Conservation (phyloP, 768 basidiomycete species). For the Rhizopogon vulgaris region DNA sequence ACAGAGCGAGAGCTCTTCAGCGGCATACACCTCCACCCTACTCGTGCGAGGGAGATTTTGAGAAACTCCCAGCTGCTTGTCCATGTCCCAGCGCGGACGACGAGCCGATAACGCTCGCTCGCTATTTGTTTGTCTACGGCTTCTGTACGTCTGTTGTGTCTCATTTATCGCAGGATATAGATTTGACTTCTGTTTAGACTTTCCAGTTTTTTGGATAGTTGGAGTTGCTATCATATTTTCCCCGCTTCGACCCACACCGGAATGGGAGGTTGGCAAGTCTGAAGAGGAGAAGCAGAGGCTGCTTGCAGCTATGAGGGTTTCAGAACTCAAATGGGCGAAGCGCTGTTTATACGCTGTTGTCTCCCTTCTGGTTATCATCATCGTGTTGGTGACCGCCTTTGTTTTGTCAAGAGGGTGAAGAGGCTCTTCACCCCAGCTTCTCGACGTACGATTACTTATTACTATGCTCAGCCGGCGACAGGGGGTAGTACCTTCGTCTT, state of each 20-base stretch:
- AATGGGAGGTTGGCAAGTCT: conserved; percentile 55
- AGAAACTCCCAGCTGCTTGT: conserved; percentile 22
- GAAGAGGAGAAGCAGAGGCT: conserved; percentile 42
- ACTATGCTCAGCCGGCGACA: too few relatives aligned
- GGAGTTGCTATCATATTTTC: conserved; percentile 50
- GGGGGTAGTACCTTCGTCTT: background rate
- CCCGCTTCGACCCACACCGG: conserved; percentile 41
- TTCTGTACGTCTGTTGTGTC: conserved; percentile 39
- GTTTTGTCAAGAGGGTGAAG: conserved; percentile 18
- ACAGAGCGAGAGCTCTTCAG: conserved; percentile 18
- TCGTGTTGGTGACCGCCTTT: conserved; percentile 19
- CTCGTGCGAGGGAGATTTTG: conserved; percentile 32
- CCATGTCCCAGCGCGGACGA: conserved; percentile 17
- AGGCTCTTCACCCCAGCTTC: conserved; percentile 3
- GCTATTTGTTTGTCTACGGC: conserved; percentile 58
- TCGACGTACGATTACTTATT: too few relatives aligned
- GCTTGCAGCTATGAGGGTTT: conserved; percentile 39
- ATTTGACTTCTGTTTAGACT: conserved; percentile 32
- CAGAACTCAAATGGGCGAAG: conserved; percentile 52
- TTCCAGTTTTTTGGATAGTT: conserved; percentile 57
- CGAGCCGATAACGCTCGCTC: conserved; percentile 51
- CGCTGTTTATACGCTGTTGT: conserved; percentile 50
- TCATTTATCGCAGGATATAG: conserved; percentile 1
- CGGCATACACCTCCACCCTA: conserved; percentile 35
- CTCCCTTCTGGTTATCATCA: conserved; percentile 35